A percentile compares a stretch with the other conserved stretches of the same genome.
Evolutionary conservation across 2,329 filamentous ascomycete genomes (phyloP).

Genomic region (Stromatinia cepivora): DNA sequence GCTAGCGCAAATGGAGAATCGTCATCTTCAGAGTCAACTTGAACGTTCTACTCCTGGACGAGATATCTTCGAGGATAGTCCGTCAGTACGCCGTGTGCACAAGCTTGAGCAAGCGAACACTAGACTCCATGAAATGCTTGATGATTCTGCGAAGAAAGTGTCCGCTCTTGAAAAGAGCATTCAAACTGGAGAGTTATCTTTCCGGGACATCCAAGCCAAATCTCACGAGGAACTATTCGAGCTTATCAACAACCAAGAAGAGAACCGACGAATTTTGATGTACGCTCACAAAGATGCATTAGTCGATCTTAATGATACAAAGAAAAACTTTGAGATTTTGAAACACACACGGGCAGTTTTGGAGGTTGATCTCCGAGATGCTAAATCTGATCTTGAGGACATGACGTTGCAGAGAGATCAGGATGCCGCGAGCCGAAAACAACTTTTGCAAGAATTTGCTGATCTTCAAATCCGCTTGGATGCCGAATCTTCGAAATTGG

Average conservation of each 20-base stretch:
- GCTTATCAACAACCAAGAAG: conserved; percentile 88
- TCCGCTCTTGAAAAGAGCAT: conserved; percentile 86
- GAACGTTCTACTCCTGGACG: conserved; percentile 65
- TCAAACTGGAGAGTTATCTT: conserved; percentile 79
- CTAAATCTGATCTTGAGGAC: conserved; percentile 80
- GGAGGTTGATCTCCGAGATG: conserved; percentile 85
- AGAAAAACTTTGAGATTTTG: conserved; percentile 81
- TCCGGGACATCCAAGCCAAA: conserved; percentile 88
- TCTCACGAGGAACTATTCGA: conserved; percentile 94
- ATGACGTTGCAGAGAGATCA: conserved; percentile 77
- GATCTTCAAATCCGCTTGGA: conserved; percentile 93
- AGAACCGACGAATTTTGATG: conserved; percentile 77
- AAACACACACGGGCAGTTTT: conserved; percentile 76
- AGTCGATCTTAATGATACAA: conserved; percentile 81
- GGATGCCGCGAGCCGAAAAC: conserved; percentile 81
- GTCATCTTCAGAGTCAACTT: conserved; percentile 85
- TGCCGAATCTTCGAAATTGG: conserved; percentile 79
- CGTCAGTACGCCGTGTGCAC: conserved; percentile 77
- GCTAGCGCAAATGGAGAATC: conserved; percentile 91
- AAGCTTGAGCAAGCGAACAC: conserved; percentile 92
- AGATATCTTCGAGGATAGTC: conserved; percentile 71
- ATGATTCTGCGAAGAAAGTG: conserved; percentile 90
- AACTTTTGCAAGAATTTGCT: conserved; percentile 87
- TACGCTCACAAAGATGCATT: conserved; percentile 84
- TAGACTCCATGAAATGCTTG: conserved; percentile 88